These are phyloP conservation scores for Apiospora sp. DNA, from an alignment of 2,329 filamentous ascomycete species.

Conservation along the genomic window DNA sequence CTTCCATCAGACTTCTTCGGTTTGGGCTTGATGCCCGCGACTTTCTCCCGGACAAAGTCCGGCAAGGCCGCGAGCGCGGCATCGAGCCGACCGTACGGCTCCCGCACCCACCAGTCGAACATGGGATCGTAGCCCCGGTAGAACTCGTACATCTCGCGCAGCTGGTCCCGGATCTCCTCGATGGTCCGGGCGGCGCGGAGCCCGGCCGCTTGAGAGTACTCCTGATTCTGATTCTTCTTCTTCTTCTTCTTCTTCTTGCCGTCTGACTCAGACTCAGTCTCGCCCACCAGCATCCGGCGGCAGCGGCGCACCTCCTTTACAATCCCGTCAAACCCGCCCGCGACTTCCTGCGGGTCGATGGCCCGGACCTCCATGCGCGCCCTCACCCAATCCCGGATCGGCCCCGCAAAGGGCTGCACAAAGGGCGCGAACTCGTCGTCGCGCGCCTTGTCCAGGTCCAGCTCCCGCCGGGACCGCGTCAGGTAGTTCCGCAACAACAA, in stretches of 20 bases:
- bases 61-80: conserved; percentile 48
- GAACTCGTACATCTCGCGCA: conserved; percentile 58
- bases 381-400: conserved; percentile 55
- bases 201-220: conserved; percentile 51
- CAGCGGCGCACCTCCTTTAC: conserved; percentile 43
- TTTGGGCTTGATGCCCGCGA: conserved; percentile 52
- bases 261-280: conserved; percentile 40
- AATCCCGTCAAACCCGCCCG: conserved; percentile 49
- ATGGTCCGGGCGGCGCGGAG: conserved; percentile 56
- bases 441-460: conserved; percentile 49
- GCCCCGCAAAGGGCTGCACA: conserved; percentile 52
- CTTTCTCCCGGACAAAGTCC: conserved; percentile 43
- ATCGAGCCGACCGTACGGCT: conserved; percentile 52
- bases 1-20: too few species aligned
- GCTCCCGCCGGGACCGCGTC: conserved; percentile 42
- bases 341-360: conserved; percentile 52
- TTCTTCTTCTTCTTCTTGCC: conserved; percentile 30
- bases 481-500: conserved; percentile 59
- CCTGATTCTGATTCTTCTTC: too few species aligned
- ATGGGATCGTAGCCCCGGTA: conserved; percentile 63
- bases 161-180: conserved; percentile 47
- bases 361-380: conserved; percentile 53
- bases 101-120: conserved; percentile 64
- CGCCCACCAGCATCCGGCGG: conserved; percentile 43
- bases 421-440: conserved; percentile 49